Evolutionary conservation across 345 rosid genomes (phyloP).

Genomic region (Eucalyptus curtisii): DNA sequence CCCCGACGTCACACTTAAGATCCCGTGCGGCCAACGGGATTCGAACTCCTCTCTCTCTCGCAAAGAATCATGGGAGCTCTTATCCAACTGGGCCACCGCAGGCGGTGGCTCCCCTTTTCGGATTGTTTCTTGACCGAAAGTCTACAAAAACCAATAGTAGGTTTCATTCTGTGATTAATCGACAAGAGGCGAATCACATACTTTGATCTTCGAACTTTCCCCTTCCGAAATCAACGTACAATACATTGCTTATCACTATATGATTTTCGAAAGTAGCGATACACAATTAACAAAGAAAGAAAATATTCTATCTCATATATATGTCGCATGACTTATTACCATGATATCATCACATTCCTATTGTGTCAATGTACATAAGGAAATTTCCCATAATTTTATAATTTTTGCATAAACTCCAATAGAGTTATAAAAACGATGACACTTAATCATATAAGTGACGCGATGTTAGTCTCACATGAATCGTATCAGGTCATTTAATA

Average conservation of each 20-base stretch:
- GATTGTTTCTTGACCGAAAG: not conserved
- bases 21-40: too few relatives aligned
- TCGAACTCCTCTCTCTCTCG: too few relatives aligned
- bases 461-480: too few relatives aligned
- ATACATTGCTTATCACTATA: too few relatives aligned
- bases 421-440: not conserved
- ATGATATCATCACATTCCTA: not conserved
- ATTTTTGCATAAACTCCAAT: not conserved
- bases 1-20: too few relatives aligned
- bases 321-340: not conserved
- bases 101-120: too few relatives aligned
- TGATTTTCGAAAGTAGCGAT: accelerated
- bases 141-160: not conserved
- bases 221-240: too few relatives aligned
- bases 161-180: too few relatives aligned
- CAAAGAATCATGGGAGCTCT: too few relatives aligned
- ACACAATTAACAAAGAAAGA: not conserved
- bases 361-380: accelerated
- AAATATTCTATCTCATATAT: accelerated
- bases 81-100: too few relatives aligned
- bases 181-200: not conserved
- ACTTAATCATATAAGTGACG: not conserved
- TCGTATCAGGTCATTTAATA: not conserved
- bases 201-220: not conserved
- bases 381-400: not conserved